Percentiles rank a stretch among this genome's conserved stretches.
Evolutionary conservation across 2,329 filamentous ascomycete species (phyloP).

Genomic region (Aschersonia sp.): DNA sequence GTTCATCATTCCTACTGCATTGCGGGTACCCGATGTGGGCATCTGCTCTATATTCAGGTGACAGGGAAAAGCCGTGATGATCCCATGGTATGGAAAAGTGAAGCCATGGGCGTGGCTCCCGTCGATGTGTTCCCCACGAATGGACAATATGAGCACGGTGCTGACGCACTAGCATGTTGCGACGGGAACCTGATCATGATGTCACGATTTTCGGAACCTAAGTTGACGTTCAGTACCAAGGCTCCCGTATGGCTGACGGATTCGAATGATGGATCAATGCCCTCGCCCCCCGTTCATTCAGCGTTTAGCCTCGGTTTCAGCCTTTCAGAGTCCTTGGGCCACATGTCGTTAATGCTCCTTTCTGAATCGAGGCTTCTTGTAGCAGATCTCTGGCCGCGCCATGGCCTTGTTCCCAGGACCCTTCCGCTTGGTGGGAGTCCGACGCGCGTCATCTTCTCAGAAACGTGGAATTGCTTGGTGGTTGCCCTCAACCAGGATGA

Average conservation of each 20-base stretch:
- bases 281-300: constrained; percentile 32
- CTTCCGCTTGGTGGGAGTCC: constrained; percentile 34
- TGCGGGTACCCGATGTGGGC: constrained; percentile 36
- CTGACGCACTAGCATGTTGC: constrained; percentile 29
- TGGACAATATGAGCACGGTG: constrained; percentile 9
- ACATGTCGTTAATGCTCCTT: constrained; percentile 32
- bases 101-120: constrained; percentile 21
- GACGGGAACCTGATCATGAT: constrained; percentile 31
- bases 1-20: constrained; percentile 17
- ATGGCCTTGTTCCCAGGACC: constrained; percentile 33
- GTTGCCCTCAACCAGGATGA: constrained; percentile 31
- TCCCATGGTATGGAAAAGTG: constrained; percentile 12
- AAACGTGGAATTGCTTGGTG: constrained; percentile 34
- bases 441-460: constrained; percentile 38
- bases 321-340: constrained; percentile 21
- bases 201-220: constrained; percentile 17
- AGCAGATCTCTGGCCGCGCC: constrained; percentile 31
- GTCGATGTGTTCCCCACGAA: constrained; percentile 17
- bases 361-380: constrained; percentile 35
- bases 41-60: constrained; percentile 26
- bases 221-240: constrained; percentile 22
- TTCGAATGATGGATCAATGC: constrained; percentile 27
- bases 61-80: constrained; percentile 7
- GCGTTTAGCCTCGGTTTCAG: constrained; percentile 26
- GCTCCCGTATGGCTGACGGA: constrained; percentile 37